Base-by-base conservation (phyloP, 306 rosid genomes). In the Hylodesmum podocarpum region DNA sequence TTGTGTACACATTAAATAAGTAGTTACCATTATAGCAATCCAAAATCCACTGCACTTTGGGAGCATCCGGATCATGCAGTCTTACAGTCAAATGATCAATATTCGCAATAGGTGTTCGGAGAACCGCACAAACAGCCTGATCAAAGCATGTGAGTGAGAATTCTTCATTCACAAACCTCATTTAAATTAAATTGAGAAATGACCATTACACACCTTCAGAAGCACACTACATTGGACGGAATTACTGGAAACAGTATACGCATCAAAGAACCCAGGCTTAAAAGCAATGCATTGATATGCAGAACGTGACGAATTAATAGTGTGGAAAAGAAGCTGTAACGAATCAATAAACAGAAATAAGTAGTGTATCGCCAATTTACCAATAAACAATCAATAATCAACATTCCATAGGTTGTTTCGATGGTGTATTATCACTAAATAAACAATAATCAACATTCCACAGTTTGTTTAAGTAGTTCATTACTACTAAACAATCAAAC, bases 61-160 rank as follows among this genome's bases (percentile, higher is more conserved):
- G 82, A 57, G 97, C 91, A 79, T 88, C 91, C 0, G 96, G 83
- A 76, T 89, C 89, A 3, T 88, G 86, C 78, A 95, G 53, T 74
- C 21, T 82, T 81, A 92, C 85, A 4, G 88, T 90, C 88, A 92
- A 81, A 77, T 84, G 89, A 78, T 89, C 98, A 13, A 92, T 82
- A 71, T 88, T 89, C 11, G 90, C 64, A 64, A 95, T 72, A 47
- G 99, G 93, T 44, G 97, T 95, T 87, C 94, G 87, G 3, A 95
- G 88, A 76, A 92, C 97, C 72, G 97, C 78, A 83, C 96, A 92
- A 71, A 95, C 80, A 67, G 90, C 97, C 97, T 95, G 84, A 77
- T 61, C 82, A 86, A 40, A 77, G 79, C 0, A 81, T 5, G 77
- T 66, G 46, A 82, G 88, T 28, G 37, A 64, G 51, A 44, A 55